phyloP scores from a whole-genome alignment of 805 yeast species.

The Peterozyma xylosa region DNA sequence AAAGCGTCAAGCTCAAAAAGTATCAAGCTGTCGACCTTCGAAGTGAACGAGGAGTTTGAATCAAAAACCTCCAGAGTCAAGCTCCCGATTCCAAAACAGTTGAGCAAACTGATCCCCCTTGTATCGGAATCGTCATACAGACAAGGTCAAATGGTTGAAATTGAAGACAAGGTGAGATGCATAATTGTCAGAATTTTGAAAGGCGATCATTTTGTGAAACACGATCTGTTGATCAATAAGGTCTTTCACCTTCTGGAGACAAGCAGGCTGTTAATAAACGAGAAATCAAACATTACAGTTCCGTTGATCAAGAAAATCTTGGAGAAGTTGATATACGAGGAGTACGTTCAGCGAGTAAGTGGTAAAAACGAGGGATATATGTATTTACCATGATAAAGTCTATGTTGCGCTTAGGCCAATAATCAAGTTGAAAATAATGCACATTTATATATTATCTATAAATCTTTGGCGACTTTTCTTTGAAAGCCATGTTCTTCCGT shows the following conservation, averaged over 20 bases:
- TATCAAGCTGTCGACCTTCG: background rate
- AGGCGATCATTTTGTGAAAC: conserved; percentile 13
- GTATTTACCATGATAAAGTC: too few relatives aligned
- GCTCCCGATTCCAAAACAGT: background rate
- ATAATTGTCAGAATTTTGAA: conserved; percentile 26
- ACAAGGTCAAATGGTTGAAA: conserved; percentile 3
- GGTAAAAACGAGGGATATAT: conserved; percentile 10
- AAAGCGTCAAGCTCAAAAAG: background rate
- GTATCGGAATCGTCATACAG: background rate
- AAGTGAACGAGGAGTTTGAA: conserved; percentile 6
- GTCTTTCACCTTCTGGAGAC: conserved; percentile 1
- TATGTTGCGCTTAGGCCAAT: too few relatives aligned
- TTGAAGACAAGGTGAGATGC: conserved; percentile 23
- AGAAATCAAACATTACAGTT: conserved; percentile 18
- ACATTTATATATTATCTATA: too few relatives aligned
- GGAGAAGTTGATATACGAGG: conserved; percentile 27
- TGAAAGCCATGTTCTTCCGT: too few relatives aligned
- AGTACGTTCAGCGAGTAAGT: conserved; percentile 22
- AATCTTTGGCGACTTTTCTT: too few relatives aligned
- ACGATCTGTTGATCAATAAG: conserved; percentile 20
- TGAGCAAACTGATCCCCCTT: background rate
- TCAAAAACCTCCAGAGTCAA: conserved; percentile 3
- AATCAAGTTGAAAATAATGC: too few relatives aligned
- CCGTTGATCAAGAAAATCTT: conserved; percentile 23
- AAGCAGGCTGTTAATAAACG: conserved; percentile 9